phyloP scores from a whole-genome alignment of 2,329 filamentous ascomycete genomes.

The Diaporthe sp. region DNA sequence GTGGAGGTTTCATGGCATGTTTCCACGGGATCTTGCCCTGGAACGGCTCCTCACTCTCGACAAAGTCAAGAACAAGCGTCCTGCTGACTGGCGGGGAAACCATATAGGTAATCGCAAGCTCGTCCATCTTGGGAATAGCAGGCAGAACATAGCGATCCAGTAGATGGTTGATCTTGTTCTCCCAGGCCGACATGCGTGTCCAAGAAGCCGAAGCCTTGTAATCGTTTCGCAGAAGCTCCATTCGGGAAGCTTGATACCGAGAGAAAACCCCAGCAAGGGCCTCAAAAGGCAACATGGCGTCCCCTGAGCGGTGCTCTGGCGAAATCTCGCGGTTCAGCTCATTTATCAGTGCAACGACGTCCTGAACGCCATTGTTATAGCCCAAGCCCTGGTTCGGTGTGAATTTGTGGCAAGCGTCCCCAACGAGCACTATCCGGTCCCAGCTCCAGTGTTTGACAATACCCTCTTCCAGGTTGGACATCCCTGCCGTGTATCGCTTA shows the following conservation, averaged over 20 bases:
- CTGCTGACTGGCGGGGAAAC: slow-evolving; percentile 36
- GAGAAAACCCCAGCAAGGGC: slow-evolving; percentile 14
- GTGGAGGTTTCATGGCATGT: slow-evolving; percentile 6
- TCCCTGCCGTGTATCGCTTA: slow-evolving; percentile 43
- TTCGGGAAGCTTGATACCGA: slow-evolving; percentile 40
- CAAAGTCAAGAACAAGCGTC: slow-evolving; percentile 42
- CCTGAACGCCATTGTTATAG: slow-evolving; percentile 52
- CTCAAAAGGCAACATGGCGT: background rate
- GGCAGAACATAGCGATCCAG: slow-evolving; percentile 41
- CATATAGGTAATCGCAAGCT: slow-evolving; percentile 13
- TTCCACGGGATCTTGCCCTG: slow-evolving; percentile 38
- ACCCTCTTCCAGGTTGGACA: slow-evolving; percentile 53
- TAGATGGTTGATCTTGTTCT: slow-evolving; percentile 42
- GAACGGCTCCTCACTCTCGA: slow-evolving; percentile 40
- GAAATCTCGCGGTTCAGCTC: slow-evolving; percentile 38
- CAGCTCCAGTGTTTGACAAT: slow-evolving; percentile 52
- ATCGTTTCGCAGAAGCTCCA: slow-evolving; percentile 38
- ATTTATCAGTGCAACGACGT: slow-evolving; percentile 48
- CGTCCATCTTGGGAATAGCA: background rate
- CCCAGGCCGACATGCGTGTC: slow-evolving; percentile 46
- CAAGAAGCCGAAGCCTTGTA: slow-evolving; percentile 37
- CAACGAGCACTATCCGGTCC: slow-evolving; percentile 51
- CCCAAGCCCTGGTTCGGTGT: slow-evolving; percentile 52
- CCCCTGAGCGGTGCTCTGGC: background rate
- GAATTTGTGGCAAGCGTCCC: slow-evolving; percentile 54